Percentiles rank a stretch among this genome's conserved stretches.
These are phyloP conservation scores for Candida sphagnicola DNA, from an alignment of 805 yeast species.

Conservation along the genomic window DNA sequence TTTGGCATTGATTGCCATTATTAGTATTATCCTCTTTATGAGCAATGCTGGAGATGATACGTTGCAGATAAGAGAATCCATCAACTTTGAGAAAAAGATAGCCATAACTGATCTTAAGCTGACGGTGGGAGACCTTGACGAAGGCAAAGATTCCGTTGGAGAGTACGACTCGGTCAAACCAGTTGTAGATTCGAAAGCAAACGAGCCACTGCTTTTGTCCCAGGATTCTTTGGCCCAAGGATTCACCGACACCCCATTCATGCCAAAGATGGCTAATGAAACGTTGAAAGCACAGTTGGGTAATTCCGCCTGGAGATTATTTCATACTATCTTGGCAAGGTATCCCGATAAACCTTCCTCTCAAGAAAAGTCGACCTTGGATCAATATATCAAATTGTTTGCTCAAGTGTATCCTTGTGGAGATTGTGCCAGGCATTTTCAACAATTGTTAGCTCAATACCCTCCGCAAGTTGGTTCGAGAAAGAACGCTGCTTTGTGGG, in stretches of 20 bases:
- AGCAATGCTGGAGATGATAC: slow-evolving; percentile 5
- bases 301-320: slow-evolving; percentile 81
- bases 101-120: neutral
- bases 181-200: neutral
- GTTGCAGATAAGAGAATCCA: neutral
- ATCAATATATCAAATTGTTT: slow-evolving; percentile 64
- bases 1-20: slow-evolving; percentile 1
- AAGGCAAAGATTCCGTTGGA: neutral
- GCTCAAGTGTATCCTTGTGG: slow-evolving; percentile 96
- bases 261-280: slow-evolving; percentile 93
- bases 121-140: no score
- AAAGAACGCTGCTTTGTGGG: slow-evolving; percentile 89
- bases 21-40: slow-evolving; percentile 2
- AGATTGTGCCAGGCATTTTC: slow-evolving; percentile 93
- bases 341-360: slow-evolving; percentile 79
- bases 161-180: neutral
- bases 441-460: slow-evolving; percentile 55
- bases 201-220: neutral
- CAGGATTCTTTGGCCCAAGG: slow-evolving; percentile 6
- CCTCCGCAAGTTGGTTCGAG: slow-evolving; percentile 85
- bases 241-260: slow-evolving; percentile 52
- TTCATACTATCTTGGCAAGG: slow-evolving; percentile 89
- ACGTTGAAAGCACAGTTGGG: slow-evolving; percentile 82
- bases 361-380: slow-evolving; percentile 60
- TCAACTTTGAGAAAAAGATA: neutral